Evolutionary conservation across 495 filamentous ascomycete genomes (phyloP).

Genomic region (Staphylotrichum longicolle): DNA sequence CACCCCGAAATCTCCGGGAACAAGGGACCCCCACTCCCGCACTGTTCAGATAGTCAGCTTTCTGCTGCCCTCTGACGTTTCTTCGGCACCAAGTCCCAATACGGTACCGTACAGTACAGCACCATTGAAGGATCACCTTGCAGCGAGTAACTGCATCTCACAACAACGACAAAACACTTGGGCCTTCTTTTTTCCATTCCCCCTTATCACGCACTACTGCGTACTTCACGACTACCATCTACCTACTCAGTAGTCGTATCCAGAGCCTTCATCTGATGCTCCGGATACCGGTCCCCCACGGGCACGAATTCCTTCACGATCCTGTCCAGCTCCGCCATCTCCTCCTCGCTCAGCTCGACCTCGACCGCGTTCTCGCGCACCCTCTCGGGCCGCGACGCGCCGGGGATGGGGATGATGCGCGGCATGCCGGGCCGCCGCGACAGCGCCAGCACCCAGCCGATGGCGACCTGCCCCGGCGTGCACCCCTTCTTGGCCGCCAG

Average conservation of each 20-base stretch:
- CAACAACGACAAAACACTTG: too few relatives aligned
- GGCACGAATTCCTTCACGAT: conserved; percentile 42
- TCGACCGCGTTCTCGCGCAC: conserved; percentile 52
- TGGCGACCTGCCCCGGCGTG: conserved; percentile 71
- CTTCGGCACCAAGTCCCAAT: too few relatives aligned
- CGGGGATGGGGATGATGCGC: conserved; percentile 80
- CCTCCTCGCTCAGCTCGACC: conserved; percentile 47
- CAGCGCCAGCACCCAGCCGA: conserved; percentile 64
- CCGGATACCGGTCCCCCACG: conserved; percentile 42
- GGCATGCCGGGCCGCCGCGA: conserved; percentile 59
- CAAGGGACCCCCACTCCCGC: neutral
- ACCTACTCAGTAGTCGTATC: conserved; percentile 14
- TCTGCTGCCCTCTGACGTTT: too few relatives aligned
- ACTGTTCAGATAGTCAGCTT: neutral
- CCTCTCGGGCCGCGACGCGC: conserved; percentile 52
- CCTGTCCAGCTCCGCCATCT: conserved; percentile 49
- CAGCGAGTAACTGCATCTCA: too few relatives aligned
- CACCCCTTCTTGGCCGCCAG: conserved; percentile 68
- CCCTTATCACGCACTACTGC: too few relatives aligned
- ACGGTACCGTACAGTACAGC: too few relatives aligned
- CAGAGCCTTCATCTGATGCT: conserved; percentile 19
- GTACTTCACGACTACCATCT: too few relatives aligned
- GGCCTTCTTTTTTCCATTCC: too few relatives aligned
- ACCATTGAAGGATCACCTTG: too few relatives aligned
- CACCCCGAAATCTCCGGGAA: conserved; percentile 4